Base-by-base conservation (phyloP, 1,284 basidiomycete genomes). In the Pseudozyma hubeiensis region DNA sequence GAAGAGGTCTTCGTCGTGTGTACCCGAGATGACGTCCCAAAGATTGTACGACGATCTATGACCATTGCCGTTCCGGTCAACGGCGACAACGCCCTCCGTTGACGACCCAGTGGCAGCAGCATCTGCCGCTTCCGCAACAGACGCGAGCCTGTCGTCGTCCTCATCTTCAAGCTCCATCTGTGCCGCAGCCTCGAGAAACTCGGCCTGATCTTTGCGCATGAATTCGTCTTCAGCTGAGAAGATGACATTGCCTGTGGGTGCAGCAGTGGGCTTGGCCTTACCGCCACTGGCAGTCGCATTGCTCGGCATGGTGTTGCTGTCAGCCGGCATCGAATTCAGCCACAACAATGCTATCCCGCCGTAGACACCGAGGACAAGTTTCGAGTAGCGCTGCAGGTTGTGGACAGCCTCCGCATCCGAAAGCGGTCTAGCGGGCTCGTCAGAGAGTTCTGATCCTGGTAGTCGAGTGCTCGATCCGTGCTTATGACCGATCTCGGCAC, bases 361-460 rank as follows among this genome's bases (percentile, higher is more conserved):
- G 41, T 81, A 81, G 6, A 79, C 75, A 39, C 77, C 80, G 5
- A 81, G 60, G 11, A 81, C 78, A 40, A 81, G 66, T 49, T 74
- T 74, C 1, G 79, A 78, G 56, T 81, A 80, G 17, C 75, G 64
- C 33, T 71, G 72, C 37, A 81, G 49, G 16, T 75, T 71, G 17
- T 65, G 68, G 9, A 81, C 51, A 3, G 79, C 79, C 46, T 79
- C 70, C 3, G 57, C 59, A 41, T 75, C 65, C 3, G 70, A 66
- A 7, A 80, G 64, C 1, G 77, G 66, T 17, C 51, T 47, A 7
- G 62, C 53, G 1, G 62, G 66, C 41, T 63, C 55, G 35, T 59
- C 52, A n/a, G 63, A 55, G 14, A 44, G 40, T 2, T 65, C 62
- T 3, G 65, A 65, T 3, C 62, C 63, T 3, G 56, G 73, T 10